Evolutionary conservation across 768 basidiomycete species (phyloP), one percentile per base, ranked within the genome.

Genomic region (Sistotremastrum niveocremeum): DNA sequence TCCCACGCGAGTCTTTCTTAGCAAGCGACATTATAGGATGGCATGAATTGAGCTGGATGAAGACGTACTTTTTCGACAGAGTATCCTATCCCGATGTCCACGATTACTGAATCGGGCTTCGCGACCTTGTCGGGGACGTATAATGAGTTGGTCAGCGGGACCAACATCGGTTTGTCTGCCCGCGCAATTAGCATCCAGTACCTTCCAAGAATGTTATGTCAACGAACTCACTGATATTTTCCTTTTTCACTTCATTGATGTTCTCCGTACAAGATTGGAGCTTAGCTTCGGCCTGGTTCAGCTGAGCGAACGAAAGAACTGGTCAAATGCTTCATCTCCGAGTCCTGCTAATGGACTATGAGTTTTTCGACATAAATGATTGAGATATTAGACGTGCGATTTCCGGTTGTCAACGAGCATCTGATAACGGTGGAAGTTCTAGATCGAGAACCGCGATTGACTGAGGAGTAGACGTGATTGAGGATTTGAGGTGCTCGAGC

Each of bases 41-140:
- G 20, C 20, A 1, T 20, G 20, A 2, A 20, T 20, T 2, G 20
- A 20, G 20, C 20, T 20, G 20, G 20, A 20, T 7, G n/a, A 9
- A 8, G 29, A 51, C 68, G 39, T 41, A 88, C 95, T 74, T 98
- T 99, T 64, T 87, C 80, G 11, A 98, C 85, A 54, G 82, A 97
- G 63, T 97, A 99, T 0, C 95, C 94, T 0, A 94, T 98, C 1
- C 95, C 95, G 30, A 98, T 73, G 60, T 99, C 95, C 36, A 98
- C 77, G 51, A 98, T 81, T 41, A 99, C 93, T 54, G 88, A 75
- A 39, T 90, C 83, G 1, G 76, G 62, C 57, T 95, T 84, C 37
- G 69, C 71, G 41, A 98, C 70, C 63, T 81, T 89, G 12, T 93
- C 95, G 2, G 94, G 91, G 29, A 98, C 84, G 58, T 97, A 98